Conservation (phyloP, 164 flowering plant genomes). For the Stephania cephalantha region DNA sequence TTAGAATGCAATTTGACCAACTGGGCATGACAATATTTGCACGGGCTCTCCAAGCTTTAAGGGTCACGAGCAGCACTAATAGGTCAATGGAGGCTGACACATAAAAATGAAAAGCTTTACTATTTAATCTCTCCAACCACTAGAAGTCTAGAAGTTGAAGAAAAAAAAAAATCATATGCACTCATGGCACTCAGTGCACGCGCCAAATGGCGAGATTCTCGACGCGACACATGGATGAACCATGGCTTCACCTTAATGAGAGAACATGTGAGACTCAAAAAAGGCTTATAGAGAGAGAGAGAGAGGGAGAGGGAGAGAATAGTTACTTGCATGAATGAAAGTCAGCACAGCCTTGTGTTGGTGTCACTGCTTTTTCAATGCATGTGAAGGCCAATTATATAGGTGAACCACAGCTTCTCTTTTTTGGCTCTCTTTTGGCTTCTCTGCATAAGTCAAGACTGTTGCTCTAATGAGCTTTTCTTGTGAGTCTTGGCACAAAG, state of each 20-base stretch:
- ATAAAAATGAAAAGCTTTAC: neutral
- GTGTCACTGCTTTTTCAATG: neutral
- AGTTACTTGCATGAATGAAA: neutral
- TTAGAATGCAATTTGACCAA: neutral
- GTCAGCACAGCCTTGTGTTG: neutral
- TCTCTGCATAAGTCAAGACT: neutral
- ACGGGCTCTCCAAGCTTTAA: neutral
- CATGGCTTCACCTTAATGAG: neutral
- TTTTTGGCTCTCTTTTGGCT: neutral
- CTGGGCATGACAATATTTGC: neutral
- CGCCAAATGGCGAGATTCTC: neutral
- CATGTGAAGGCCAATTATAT: neutral
- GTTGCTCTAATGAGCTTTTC: constrained; percentile 2
- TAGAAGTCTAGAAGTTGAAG: neutral
- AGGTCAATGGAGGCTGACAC: neutral
- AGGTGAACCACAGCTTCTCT: constrained; percentile 5
- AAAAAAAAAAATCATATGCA: neutral
- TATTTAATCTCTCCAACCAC: neutral
- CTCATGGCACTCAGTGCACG: neutral
- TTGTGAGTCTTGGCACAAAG: constrained; percentile 4
- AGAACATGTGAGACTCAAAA: neutral
- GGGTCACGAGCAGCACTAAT: neutral
- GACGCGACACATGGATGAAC: neutral
- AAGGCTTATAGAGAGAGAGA: neutral
- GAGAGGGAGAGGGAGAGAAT: neutral